A percentile compares a stretch with the other conserved stretches of the same genome.
phyloP scores from a whole-genome alignment of 2,329 filamentous ascomycete species.

The Phialemoniopsis sp. region DNA sequence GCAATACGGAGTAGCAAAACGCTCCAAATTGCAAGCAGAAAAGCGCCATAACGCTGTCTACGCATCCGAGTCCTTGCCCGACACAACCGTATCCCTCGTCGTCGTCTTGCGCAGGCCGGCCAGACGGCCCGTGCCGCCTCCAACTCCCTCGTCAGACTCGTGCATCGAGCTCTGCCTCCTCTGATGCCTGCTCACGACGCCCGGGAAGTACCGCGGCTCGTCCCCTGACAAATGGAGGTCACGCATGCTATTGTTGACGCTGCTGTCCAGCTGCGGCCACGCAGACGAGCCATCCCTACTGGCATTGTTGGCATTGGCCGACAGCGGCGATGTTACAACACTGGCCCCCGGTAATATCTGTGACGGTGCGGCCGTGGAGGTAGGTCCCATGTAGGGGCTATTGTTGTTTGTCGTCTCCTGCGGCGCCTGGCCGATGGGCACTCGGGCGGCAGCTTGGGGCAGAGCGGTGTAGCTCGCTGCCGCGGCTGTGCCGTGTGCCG shows the following conservation, averaged over 20 bases:
- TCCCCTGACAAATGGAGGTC: slow-evolving; percentile 48
- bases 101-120: not conserved
- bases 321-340: not conserved
- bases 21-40: no score
- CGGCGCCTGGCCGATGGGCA: not conserved
- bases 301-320: slow-evolving; percentile 2
- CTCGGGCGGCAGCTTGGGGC: not conserved
- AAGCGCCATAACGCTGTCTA: no score
- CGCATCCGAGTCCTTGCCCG: no score
- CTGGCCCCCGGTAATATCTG: slow-evolving; percentile 8
- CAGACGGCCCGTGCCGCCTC: no score
- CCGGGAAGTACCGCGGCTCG: slow-evolving; percentile 70
- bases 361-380: slow-evolving; percentile 6
- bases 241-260: no score
- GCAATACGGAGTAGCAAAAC: no score
- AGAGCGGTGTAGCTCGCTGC: not conserved
- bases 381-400: slow-evolving; percentile 8
- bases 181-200: slow-evolving; percentile 54
- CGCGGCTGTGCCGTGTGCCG: no score
- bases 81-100: not conserved
- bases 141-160: slow-evolving; percentile 23
- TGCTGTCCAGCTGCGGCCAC: slow-evolving; percentile 28
- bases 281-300: slow-evolving; percentile 21
- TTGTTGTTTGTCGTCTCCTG: slow-evolving; percentile 5
- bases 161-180: slow-evolving; percentile 38